Conservation (phyloP, 2,329 filamentous ascomycete species). For the Nannizzia gypsea region DNA sequence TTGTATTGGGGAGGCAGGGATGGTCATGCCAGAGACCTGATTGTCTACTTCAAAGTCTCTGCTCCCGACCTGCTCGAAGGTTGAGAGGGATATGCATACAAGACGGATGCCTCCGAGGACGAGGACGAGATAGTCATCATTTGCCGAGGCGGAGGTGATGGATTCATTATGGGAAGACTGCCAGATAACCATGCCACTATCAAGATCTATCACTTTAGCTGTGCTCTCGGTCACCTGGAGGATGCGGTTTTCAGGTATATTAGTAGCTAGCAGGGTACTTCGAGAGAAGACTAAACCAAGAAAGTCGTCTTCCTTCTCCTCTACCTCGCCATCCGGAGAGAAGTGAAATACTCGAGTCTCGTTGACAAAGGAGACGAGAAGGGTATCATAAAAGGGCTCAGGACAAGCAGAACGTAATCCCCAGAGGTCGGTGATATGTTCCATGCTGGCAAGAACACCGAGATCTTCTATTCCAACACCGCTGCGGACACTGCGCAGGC, state of each 20-base stretch:
- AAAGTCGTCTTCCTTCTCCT: slow-evolving; percentile 65
- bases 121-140: slow-evolving; percentile 56
- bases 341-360: slow-evolving; percentile 80
- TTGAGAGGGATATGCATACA: slow-evolving; percentile 52
- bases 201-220: slow-evolving; percentile 47
- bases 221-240: slow-evolving; percentile 63
- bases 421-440: slow-evolving; percentile 62
- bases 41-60: slow-evolving; percentile 54
- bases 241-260: slow-evolving; percentile 50
- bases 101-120: slow-evolving; percentile 65
- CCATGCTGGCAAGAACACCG: slow-evolving; percentile 68
- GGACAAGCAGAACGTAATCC: slow-evolving; percentile 45
- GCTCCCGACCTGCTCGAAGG: slow-evolving; percentile 45
- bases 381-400: slow-evolving; percentile 45
- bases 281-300: slow-evolving; percentile 57
- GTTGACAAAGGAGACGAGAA: slow-evolving; percentile 68
- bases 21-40: slow-evolving; percentile 75
- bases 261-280: slow-evolving; percentile 59
- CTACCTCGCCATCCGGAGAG: slow-evolving; percentile 60
- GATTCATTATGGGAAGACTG: slow-evolving; percentile 27
- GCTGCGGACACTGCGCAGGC: slow-evolving; percentile 77
- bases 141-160: slow-evolving; percentile 71
- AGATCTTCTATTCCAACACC: slow-evolving; percentile 86
- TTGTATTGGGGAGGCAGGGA: slow-evolving; percentile 51
- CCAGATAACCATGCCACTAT: slow-evolving; percentile 35